A percentile compares a stretch with the other conserved stretches of the same genome.
Evolutionary conservation across 2,329 filamentous ascomycete species (phyloP).

Genomic region (Chaetothyriales sp.): DNA sequence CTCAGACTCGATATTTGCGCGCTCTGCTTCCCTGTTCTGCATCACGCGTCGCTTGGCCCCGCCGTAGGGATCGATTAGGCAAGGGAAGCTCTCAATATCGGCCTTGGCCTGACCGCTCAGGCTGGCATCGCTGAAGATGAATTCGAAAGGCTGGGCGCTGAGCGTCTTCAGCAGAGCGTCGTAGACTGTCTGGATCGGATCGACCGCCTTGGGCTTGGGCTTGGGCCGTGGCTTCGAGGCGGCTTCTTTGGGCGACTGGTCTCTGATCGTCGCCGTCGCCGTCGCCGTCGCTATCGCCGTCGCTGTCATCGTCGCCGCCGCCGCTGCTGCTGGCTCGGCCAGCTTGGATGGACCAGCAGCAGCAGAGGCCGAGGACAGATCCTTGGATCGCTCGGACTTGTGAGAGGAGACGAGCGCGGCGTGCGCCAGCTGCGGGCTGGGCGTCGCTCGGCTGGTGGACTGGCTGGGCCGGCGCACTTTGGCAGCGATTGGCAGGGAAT

Average conservation of each 20-base stretch:
- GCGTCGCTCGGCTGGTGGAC: conserved; percentile 65
- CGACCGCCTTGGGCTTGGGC: conserved; percentile 16
- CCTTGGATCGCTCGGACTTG: conserved; percentile 5
- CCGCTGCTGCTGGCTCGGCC: not conserved
- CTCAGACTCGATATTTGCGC: conserved; percentile 41
- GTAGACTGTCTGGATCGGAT: conserved; percentile 17
- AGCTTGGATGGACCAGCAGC: not conserved
- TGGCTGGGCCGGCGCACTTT: conserved; percentile 57
- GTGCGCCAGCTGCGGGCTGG: conserved; percentile 56
- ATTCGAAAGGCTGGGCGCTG: conserved; percentile 38
- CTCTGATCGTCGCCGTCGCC: conserved; percentile 17
- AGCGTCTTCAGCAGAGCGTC: conserved; percentile 34
- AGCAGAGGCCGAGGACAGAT: not conserved
- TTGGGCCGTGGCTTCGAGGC: conserved; percentile 17
- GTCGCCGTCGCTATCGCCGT: conserved; percentile 16
- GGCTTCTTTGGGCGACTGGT: not conserved
- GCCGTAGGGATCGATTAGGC: conserved; percentile 68
- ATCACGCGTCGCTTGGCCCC: conserved; percentile 68
- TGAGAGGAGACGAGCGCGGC: conserved; percentile 27
- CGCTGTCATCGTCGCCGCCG: conserved; percentile 19
- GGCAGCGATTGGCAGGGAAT: conserved; percentile 48
- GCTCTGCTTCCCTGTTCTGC: conserved; percentile 55
- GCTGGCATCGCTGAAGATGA: conserved; percentile 38
- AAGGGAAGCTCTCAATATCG: conserved; percentile 49
- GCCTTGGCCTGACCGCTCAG: conserved; percentile 37